phyloP scores from a whole-genome alignment of 176 grass and related monocot species.

The Triticum turgidum region DNA sequence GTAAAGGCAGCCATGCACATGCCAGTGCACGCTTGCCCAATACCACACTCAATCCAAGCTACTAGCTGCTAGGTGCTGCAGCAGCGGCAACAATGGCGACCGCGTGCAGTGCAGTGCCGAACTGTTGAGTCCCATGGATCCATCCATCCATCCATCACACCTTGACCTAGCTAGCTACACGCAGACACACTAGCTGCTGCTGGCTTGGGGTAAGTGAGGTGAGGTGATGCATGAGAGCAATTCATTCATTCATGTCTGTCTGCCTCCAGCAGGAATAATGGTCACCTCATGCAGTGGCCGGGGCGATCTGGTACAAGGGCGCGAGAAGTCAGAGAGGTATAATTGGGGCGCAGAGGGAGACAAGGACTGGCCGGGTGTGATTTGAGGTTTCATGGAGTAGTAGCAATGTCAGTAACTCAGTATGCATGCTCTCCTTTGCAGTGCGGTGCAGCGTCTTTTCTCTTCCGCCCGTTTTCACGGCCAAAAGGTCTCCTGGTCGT shows the following conservation, averaged over 20 bases:
- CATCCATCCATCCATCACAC: slow-evolving; percentile 23
- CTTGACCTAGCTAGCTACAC: slow-evolving; percentile 26
- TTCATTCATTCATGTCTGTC: neutral
- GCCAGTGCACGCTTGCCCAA: slow-evolving; percentile 50
- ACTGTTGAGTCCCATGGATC: slow-evolving; percentile 40
- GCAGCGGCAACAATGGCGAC: slow-evolving; percentile 21
- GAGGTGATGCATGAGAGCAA: slow-evolving; percentile 18
- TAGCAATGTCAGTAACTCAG: neutral
- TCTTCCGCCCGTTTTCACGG: slow-evolving; percentile 36
- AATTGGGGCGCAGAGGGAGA: neutral
- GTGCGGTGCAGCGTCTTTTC: slow-evolving; percentile 18
- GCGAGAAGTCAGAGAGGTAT: slow-evolving; percentile 15
- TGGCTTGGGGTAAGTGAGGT: too few relatives aligned
- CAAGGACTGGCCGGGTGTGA: slow-evolving; percentile 43
- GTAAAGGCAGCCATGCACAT: slow-evolving; percentile 42
- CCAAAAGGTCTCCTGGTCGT: slow-evolving; percentile 41
- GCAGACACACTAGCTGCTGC: too few relatives aligned
- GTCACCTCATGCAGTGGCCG: slow-evolving; percentile 18
- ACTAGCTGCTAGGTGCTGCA: neutral
- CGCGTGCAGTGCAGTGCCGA: slow-evolving; percentile 27
- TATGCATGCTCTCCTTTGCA: slow-evolving; percentile 10
- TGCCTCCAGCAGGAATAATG: slow-evolving; percentile 39
- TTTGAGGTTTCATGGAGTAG: slow-evolving; percentile 60
- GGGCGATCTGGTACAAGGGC: neutral
- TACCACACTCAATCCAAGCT: slow-evolving; percentile 46